These are phyloP conservation scores for Wickerhamomyces kurtzmanii DNA, from an alignment of 805 yeast species.

Conservation along the genomic window DNA sequence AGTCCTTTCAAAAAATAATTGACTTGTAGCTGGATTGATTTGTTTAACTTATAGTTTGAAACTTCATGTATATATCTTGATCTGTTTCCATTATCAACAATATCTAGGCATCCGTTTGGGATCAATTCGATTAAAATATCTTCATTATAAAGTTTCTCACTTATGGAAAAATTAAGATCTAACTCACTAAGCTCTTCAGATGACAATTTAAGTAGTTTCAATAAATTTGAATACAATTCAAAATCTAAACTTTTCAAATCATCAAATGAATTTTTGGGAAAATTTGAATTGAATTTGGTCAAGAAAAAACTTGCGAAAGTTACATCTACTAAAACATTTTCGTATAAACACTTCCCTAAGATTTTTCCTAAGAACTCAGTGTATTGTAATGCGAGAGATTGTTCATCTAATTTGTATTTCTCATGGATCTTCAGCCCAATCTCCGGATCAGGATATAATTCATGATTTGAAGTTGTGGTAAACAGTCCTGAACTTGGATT, in stretches of 20 bases:
- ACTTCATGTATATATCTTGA: conserved; percentile 68
- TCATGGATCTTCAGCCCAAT: conserved; percentile 28
- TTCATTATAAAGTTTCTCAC: conserved; percentile 30
- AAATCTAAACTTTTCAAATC: conserved; percentile 67
- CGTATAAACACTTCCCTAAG: conserved; percentile 84
- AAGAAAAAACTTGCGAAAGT: conserved; percentile 83
- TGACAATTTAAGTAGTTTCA: conserved; percentile 46
- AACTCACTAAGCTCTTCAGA: conserved; percentile 41
- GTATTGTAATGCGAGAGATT: conserved; percentile 20
- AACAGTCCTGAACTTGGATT: conserved; percentile 27
- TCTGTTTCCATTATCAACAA: conserved; percentile 53
- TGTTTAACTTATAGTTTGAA: conserved; percentile 72
- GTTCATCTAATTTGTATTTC: conserved; percentile 19
- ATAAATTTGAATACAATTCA: conserved; percentile 54
- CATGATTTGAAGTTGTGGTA: conserved; percentile 37
- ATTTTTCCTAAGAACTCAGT: conserved; percentile 68
- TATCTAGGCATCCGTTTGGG: conserved; percentile 43
- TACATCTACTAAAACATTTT: conserved; percentile 69
- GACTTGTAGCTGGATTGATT: conserved; percentile 47
- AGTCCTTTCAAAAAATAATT: conserved; percentile 62
- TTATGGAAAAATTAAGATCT: conserved; percentile 59
- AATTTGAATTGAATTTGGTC: conserved; percentile 34
- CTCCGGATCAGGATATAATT: conserved; percentile 67
- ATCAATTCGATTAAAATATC: conserved; percentile 43
- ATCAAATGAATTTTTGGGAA: conserved; percentile 61